Conservation (phyloP, 2,329 filamentous ascomycete species). For the Talaromyces albobiverticillius region DNA sequence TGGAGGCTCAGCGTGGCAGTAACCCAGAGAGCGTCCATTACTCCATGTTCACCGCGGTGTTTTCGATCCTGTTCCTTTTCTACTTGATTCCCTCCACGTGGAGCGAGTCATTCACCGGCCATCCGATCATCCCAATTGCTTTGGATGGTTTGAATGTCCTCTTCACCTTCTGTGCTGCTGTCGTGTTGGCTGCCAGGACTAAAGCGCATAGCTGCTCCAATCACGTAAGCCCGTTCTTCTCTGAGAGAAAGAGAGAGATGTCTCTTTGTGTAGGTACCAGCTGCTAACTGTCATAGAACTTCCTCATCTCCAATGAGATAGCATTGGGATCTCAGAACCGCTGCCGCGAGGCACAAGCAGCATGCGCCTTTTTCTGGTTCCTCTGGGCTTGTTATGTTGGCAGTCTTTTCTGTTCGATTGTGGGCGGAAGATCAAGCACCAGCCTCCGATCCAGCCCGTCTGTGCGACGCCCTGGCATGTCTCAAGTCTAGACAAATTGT, state of each 20-base stretch:
- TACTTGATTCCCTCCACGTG: constrained; percentile 46
- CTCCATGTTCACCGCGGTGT: constrained; percentile 47
- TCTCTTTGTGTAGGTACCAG: background rate
- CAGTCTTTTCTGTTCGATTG: constrained; percentile 39
- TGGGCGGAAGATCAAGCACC: constrained; percentile 32
- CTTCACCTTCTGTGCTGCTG: constrained; percentile 48
- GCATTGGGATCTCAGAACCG: constrained; percentile 45
- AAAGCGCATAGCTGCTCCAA: constrained; percentile 46
- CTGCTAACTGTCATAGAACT: constrained; percentile 27
- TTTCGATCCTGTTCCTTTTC: constrained; percentile 47
- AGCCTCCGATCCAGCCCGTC: constrained; percentile 33
- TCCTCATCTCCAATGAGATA: constrained; percentile 43
- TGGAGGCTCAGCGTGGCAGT: constrained; percentile 54
- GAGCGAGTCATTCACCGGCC: constrained; percentile 37
- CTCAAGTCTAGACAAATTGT: constrained; percentile 38
- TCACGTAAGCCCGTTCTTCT: constrained; percentile 31
- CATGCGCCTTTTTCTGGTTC: constrained; percentile 53
- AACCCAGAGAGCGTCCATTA: constrained; percentile 59
- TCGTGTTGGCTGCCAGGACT: constrained; percentile 49
- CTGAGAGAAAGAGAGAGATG: too few relatives aligned
- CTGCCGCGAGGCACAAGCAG: constrained; percentile 52
- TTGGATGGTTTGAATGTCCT: constrained; percentile 48
- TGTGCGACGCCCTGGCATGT: constrained; percentile 40
- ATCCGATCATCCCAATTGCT: constrained; percentile 42
- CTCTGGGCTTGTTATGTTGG: constrained; percentile 44